Evolutionary conservation across 164 flowering plant genomes (phyloP), one percentile per base, ranked within the genome.

Genomic region (Santalum album): DNA sequence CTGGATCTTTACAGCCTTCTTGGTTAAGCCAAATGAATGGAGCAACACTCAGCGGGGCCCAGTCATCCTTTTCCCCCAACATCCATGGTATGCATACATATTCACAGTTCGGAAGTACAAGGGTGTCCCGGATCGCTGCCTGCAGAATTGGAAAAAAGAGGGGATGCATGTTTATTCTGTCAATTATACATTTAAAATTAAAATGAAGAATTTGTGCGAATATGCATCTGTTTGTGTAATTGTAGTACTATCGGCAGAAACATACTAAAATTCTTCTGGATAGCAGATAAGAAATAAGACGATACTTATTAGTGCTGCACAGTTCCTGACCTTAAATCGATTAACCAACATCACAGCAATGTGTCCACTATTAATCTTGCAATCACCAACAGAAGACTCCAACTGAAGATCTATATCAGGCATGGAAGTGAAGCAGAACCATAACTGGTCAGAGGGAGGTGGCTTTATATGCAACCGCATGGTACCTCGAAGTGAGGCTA

Each of bases 371-470:
- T 78, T 82, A 60, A 94, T 72, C 67, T 82, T 89, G 68, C 72
- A 91, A 6, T 90, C 99, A 53, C 96, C 95, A 55, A 94, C 74
- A 46, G 80, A 72, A 51, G 99, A 82, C 50, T 82, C 92, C 66
- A 90, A 60, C 58, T 69, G 64, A 53, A 86, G 80, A 36, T 87
- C 84, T 55, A 94, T 78, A 38, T 87, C 84, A 40, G 99, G 99
- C 96, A 87, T 83, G 38, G 83, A 75, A 46, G 91, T 78, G 72
- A 94, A 94, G 34, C 84, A 73, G 71, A 73, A 74, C 99, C 97
- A 94, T 27, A 94, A 50, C 62, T 78, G 92, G 72, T 94, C 97
- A 22, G 99, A 90, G 55, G 99, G 99, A 24, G 99, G 97, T 9
- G 97, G 88, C 76, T 94, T 94, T 67, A 90, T 75, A 46, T 78